These are phyloP conservation scores for Salix purpurea DNA, from an alignment of 345 rosid species.

Conservation along the genomic window DNA sequence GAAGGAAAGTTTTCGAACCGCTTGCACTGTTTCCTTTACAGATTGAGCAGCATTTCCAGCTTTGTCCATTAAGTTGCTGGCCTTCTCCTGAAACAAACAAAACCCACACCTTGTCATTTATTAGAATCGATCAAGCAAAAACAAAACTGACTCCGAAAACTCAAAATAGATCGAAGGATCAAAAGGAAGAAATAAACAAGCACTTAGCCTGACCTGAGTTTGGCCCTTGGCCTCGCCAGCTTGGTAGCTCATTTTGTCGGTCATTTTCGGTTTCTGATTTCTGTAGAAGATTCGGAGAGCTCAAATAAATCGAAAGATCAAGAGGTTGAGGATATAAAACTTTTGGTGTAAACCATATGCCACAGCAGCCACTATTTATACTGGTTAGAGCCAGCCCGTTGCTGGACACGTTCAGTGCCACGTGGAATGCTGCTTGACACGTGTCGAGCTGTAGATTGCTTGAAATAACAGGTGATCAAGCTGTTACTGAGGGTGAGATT, in stretches of 20 bases:
- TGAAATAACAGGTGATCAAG: not conserved
- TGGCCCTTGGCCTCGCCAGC: slow-evolving; percentile 59
- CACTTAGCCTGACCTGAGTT: slow-evolving; percentile 31
- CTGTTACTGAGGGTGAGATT: not conserved
- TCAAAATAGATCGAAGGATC: too few species aligned
- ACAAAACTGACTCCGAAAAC: too few species aligned
- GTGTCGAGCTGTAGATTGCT: not conserved
- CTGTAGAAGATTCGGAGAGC: not conserved
- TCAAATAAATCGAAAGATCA: not conserved
- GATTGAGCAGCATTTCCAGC: slow-evolving; percentile 59
- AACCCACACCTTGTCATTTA: not conserved
- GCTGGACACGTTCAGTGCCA: not conserved
- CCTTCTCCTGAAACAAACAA: slow-evolving; percentile 51
- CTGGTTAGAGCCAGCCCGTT: not conserved
- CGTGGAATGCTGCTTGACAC: not conserved
- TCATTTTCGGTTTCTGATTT: slow-evolving; percentile 3
- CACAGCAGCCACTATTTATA: slow-evolving; percentile 6
- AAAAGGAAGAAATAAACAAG: too few species aligned
- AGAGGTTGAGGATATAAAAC: too few species aligned
- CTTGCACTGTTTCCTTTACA: slow-evolving; percentile 48
- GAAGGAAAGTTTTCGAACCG: slow-evolving; percentile 29
- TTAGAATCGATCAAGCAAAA: too few species aligned
- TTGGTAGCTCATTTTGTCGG: slow-evolving; percentile 33
- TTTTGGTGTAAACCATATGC: too few species aligned
- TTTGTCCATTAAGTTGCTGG: slow-evolving; percentile 47